A percentile compares a stretch with the other conserved stretches of the same genome.
Evolutionary conservation across 345 rosid genomes (phyloP).

Genomic region (Microcos paniculata): DNA sequence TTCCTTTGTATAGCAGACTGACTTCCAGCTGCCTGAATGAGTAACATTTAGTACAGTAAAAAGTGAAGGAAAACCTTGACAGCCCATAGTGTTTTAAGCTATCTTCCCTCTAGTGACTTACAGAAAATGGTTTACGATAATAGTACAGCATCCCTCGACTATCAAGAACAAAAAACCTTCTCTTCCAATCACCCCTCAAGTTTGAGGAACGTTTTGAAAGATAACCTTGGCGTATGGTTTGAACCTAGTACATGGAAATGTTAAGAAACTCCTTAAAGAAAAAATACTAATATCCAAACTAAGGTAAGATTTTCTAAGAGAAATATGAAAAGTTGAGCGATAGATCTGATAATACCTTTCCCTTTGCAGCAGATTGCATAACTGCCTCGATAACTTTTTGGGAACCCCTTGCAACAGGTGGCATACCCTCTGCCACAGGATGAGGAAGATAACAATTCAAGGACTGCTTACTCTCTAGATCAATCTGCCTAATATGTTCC

Average conservation of each 20-base stretch:
- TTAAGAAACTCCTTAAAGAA: not conserved
- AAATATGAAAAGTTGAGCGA: not conserved
- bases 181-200: conserved; percentile 80
- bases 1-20: conserved; percentile 49
- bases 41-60: conserved; percentile 22
- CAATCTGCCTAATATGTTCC: conserved; percentile 64
- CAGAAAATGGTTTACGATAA: conserved; percentile 72
- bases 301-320: not conserved
- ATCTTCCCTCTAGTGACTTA: conserved; percentile 36
- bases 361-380: conserved; percentile 73
- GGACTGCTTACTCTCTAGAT: conserved; percentile 45
- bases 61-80: conserved; percentile 6
- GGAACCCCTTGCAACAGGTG: conserved; percentile 48
- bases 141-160: conserved; percentile 81
- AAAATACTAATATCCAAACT: not conserved
- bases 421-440: conserved; percentile 41
- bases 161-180: conserved; percentile 81
- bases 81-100: conserved; percentile 6
- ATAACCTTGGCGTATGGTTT: conserved; percentile 79
- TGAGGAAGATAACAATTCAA: conserved; percentile 29
- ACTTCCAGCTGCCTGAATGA: conserved; percentile 56
- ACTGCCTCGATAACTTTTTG: conserved; percentile 74
- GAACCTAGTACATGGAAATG: conserved; percentile 45
- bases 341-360: conserved; percentile 47
- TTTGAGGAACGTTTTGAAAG: conserved; percentile 83